Evolutionary conservation across 352 stramenopile genomes (phyloP), one percentile per base, ranked within the genome.

Genomic region (Globisporangium uncinulatum): DNA sequence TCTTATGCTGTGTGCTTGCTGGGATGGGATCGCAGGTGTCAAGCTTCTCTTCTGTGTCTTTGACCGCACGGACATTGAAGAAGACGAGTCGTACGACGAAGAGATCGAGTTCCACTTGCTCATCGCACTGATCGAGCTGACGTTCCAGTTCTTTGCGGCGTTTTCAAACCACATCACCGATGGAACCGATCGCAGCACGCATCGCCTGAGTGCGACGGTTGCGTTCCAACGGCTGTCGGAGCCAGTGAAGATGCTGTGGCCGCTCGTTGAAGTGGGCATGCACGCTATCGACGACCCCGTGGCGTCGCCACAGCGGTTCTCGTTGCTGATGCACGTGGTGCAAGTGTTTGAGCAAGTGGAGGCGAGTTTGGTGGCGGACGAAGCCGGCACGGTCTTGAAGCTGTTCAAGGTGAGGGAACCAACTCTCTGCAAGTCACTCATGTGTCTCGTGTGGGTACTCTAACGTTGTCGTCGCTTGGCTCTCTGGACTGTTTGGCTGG

Each of bases 21-120:
- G 24, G 24, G 24, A 29, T 29, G 24, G 24, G 24, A 29, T 29
- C 24, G 7, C 55, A 83, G 74, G 69, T 31, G 68, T 66, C 10
- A 89, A 89, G 49, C 69, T 89, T 37, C 63, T 81, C 15, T 89
- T 89, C 48, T 81, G 67, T 31, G 83, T 89, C 36, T 87, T 86
- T 51, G 79, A 89, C 34, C 76, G 76, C 29, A 85, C 70, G 0
- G 74, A 87, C 37, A 73, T 86, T 5, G 79, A 89, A 49, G 78
- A 89, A 51, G 79, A 86, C 31, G 79, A 89, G 39, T 79, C 71
- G 39, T 87, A 85, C 57, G 79, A 89, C 32, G 79, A 89, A 63
- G 76, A 89, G 54, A 74, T 86, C 45, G 79, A 87, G 63, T 85
- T 85, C 41, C 73, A 86, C 19, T 57, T 86, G 10, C 59, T 87